Conservation (phyloP, 2,329 filamentous ascomycete species). For the Dactylellina sp. region DNA sequence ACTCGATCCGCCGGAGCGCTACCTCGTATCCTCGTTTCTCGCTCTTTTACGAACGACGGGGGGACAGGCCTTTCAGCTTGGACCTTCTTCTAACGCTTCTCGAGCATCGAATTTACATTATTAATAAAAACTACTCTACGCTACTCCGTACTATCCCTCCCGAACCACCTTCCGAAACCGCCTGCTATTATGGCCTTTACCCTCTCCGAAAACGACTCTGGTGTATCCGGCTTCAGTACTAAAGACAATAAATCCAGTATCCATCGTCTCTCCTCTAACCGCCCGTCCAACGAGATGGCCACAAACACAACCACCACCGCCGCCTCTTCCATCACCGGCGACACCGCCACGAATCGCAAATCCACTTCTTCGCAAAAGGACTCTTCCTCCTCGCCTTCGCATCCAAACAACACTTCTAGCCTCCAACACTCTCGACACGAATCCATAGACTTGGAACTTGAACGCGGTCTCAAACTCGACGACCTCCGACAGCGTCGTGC, state of each 20-base stretch:
- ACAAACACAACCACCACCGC: conserved; percentile 54
- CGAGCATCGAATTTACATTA: neutral
- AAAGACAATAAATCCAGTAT: conserved; percentile 56
- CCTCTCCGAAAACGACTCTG: conserved; percentile 57
- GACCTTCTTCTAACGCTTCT: conserved; percentile 28
- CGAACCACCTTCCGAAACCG: neutral
- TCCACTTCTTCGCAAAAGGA: conserved; percentile 44
- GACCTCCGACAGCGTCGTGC: conserved; percentile 56
- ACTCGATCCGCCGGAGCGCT: conserved; percentile 9
- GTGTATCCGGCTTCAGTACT: conserved; percentile 54
- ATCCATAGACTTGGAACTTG: conserved; percentile 56
- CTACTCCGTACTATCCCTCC: no score
- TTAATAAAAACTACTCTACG: conserved; percentile 41
- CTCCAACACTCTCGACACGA: conserved; percentile 43
- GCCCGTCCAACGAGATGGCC: conserved; percentile 56
- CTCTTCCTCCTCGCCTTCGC: conserved; percentile 18
- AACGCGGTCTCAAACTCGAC: conserved; percentile 58
- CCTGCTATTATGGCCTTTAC: conserved; percentile 57
- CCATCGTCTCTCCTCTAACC: conserved; percentile 56
- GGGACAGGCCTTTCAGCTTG: conserved; percentile 32
- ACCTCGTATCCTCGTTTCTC: conserved; percentile 9
- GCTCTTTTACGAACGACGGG: neutral
- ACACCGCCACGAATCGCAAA: conserved; percentile 45
- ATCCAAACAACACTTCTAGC: conserved; percentile 5
- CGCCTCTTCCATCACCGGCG: conserved; percentile 51